Evolutionary conservation across 495 filamentous ascomycete genomes (phyloP).

Genomic region (Neurospora tetrasperma): DNA sequence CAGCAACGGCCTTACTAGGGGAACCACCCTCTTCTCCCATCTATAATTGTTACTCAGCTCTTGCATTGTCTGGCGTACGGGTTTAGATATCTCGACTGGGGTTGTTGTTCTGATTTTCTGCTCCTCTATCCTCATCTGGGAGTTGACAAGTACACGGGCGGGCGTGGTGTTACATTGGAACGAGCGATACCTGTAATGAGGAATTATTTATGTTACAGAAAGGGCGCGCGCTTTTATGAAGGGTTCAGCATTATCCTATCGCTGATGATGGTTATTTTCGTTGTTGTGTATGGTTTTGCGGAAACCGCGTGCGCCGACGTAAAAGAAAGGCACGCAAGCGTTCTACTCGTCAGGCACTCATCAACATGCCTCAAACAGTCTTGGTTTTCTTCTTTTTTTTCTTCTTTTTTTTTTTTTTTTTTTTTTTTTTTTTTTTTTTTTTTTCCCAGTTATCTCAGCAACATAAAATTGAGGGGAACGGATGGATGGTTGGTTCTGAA

Average conservation of each 20-base stretch:
- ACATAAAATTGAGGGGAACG: neutral
- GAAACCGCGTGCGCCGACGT: neutral
- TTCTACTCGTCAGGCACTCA: neutral
- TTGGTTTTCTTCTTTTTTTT: neutral
- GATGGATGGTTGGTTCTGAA: neutral
- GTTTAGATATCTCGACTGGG: constrained; percentile 1
- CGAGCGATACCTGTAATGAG: neutral
- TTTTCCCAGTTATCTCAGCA: neutral
- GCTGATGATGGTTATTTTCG: neutral
- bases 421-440: neutral
- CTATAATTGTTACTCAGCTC: constrained; percentile 14
- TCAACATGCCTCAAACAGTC: neutral
- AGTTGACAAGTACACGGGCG: neutral
- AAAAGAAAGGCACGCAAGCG: neutral
- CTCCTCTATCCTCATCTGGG: neutral
- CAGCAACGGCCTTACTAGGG: constrained; percentile 21
- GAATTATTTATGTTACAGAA: neutral
- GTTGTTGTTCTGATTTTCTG: neutral
- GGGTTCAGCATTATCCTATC: neutral
- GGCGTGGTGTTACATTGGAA: neutral
- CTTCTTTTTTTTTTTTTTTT: neutral
- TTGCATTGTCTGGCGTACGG: constrained; percentile 13
- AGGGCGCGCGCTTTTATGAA: neutral
- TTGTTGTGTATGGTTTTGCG: neutral
- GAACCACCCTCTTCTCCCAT: neutral